These are phyloP conservation scores for Pascua sp. DNA, from an alignment of 1,284 basidiomycete genomes.

Conservation along the genomic window DNA sequence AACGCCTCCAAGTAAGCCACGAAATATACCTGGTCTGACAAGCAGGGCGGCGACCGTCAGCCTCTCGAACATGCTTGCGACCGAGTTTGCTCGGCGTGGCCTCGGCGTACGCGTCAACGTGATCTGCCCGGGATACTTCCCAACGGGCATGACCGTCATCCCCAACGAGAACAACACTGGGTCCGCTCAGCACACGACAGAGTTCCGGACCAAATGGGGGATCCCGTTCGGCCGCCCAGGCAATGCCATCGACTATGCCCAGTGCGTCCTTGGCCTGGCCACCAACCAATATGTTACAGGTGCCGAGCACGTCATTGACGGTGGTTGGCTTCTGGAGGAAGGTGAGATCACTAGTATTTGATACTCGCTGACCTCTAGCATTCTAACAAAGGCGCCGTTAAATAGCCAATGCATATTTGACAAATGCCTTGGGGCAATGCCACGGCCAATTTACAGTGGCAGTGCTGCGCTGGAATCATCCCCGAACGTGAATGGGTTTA, in stretches of 20 bases:
- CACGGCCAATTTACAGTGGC: neutral
- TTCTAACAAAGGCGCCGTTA: neutral
- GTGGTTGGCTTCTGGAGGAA: slow-evolving; percentile 43
- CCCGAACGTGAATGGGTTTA: neutral
- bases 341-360: neutral
- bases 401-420: neutral
- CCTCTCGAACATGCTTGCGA: slow-evolving; percentile 24
- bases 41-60: slow-evolving; percentile 28
- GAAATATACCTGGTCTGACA: neutral
- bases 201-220: slow-evolving; percentile 33
- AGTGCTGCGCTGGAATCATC: neutral
- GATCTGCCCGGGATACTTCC: slow-evolving; percentile 27
- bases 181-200: slow-evolving; percentile 7
- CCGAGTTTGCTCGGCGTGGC: slow-evolving; percentile 23
- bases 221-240: slow-evolving; percentile 45
- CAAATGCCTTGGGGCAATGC: neutral
- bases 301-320: slow-evolving; percentile 41
- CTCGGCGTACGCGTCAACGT: slow-evolving; percentile 29
- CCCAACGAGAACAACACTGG: slow-evolving; percentile 15
- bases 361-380: neutral
- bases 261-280: slow-evolving; percentile 18
- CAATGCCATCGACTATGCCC: slow-evolving; percentile 44
- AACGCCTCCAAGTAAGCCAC: slow-evolving; percentile 43
- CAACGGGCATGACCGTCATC: slow-evolving; percentile 43
- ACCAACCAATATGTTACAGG: slow-evolving; percentile 46